phyloP scores from a whole-genome alignment of 23 red algal genomes.

The Agarophyton chilense region DNA sequence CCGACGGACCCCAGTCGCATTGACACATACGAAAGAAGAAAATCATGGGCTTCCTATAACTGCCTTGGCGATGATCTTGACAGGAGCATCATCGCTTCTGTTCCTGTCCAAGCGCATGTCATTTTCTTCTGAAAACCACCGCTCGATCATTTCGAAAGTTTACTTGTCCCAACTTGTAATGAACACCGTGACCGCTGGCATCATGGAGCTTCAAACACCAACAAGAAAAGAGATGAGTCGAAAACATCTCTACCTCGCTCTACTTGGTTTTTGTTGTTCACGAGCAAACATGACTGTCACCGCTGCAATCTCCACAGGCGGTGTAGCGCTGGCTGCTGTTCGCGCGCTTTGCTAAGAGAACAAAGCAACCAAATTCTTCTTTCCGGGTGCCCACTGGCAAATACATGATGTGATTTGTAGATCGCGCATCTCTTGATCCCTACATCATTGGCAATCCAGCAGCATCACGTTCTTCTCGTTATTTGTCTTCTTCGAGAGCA shows the following conservation, averaged over 20 bases:
- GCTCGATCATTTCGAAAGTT: slow-evolving; percentile 14
- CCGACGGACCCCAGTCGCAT: not conserved
- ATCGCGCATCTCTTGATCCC: too few species aligned
- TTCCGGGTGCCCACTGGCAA: too few species aligned
- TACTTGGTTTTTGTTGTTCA: not conserved
- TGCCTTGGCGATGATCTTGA: not conserved
- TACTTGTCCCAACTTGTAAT: slow-evolving; percentile 16
- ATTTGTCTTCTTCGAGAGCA: not conserved
- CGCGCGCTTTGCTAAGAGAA: not conserved
- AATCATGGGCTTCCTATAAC: not conserved
- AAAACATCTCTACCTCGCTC: slow-evolving; percentile 10
- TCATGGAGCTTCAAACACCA: not conserved
- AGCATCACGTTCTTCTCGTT: not conserved
- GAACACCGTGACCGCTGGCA: slow-evolving; percentile 9
- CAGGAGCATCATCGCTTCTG: not conserved
- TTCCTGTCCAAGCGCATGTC: not conserved
- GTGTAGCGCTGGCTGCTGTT: not conserved
- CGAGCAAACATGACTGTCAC: not conserved
- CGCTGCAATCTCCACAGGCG: not conserved
- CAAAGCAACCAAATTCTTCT: not conserved
- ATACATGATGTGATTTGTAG: too few species aligned
- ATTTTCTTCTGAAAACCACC: not conserved
- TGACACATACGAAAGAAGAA: not conserved
- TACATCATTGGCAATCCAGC: too few species aligned
- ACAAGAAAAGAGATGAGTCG: not conserved